phyloP scores from a whole-genome alignment of 495 filamentous ascomycete species.

The Hypoxylon fragiforme region DNA sequence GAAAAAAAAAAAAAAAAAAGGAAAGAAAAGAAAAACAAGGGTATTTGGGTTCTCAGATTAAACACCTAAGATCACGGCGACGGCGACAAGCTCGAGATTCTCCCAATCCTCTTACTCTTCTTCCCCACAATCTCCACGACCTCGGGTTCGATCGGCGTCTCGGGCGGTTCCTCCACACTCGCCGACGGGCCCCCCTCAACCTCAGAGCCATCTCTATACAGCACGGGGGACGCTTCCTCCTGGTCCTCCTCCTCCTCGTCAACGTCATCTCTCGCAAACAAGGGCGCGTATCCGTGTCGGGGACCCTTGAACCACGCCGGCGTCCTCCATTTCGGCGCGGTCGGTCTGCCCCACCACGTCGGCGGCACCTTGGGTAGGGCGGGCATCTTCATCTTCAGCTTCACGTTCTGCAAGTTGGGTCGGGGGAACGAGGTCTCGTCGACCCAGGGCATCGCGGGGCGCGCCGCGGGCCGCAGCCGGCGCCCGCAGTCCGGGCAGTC shows the following conservation, averaged over 20 bases:
- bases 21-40: too few relatives aligned
- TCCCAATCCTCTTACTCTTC: conserved; percentile 18
- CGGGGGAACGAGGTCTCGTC: conserved; percentile 35
- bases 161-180: conserved; percentile 6
- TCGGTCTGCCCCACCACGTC: too few relatives aligned
- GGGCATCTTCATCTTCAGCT: conserved; percentile 25
- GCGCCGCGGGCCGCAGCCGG: conserved; percentile 38
- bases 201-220: conserved; percentile 30
- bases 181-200: conserved; percentile 26
- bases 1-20: neutral
- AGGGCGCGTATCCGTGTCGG: conserved; percentile 18
- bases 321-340: conserved; percentile 34
- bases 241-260: conserved; percentile 5
- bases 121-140: conserved; percentile 29
- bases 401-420: conserved; percentile 7
- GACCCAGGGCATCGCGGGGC: conserved; percentile 44
- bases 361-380: conserved; percentile 20
- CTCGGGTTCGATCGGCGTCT: conserved; percentile 13
- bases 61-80: conserved; percentile 12
- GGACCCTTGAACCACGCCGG: conserved; percentile 38
- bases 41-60: too few relatives aligned
- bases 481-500: conserved; percentile 47
- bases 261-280: conserved; percentile 37
- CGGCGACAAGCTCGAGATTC: conserved; percentile 10
- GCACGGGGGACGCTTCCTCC: too few relatives aligned